phyloP scores from a whole-genome alignment of 2,329 filamentous ascomycete species.

The Tolypocladium nubicola region DNA sequence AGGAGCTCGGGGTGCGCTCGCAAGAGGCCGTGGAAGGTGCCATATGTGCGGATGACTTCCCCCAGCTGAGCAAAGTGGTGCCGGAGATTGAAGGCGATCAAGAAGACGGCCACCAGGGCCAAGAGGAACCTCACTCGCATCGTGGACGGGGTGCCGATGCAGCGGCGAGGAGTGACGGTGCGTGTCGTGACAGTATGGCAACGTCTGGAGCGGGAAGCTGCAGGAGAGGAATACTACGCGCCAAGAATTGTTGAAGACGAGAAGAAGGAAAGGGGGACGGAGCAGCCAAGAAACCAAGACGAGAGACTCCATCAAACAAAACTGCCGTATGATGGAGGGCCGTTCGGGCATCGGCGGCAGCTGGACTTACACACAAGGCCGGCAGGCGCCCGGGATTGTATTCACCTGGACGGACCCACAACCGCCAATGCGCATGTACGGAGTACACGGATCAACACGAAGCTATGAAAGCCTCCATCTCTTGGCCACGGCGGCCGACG shows the following conservation, averaged over 20 bases:
- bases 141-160: not conserved
- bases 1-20: not conserved
- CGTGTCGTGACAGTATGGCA: not conserved
- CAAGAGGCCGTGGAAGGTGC: not conserved
- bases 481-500: not conserved
- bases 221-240: not conserved
- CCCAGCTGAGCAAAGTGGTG: not conserved
- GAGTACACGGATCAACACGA: not conserved
- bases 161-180: not conserved
- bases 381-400: not conserved
- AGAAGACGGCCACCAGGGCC: not conserved
- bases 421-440: no score
- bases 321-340: not conserved
- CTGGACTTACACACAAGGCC: not conserved
- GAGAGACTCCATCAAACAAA: not conserved
- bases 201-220: not conserved
- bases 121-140: not conserved
- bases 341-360: not conserved
- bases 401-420: not conserved
- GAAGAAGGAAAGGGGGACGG: not conserved
- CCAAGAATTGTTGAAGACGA: not conserved
- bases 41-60: not conserved
- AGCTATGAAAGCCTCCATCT: not conserved
- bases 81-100: not conserved
- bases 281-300: no score